phyloP scores from a whole-genome alignment of 805 yeast genomes.

The Ogataea naganishii region DNA sequence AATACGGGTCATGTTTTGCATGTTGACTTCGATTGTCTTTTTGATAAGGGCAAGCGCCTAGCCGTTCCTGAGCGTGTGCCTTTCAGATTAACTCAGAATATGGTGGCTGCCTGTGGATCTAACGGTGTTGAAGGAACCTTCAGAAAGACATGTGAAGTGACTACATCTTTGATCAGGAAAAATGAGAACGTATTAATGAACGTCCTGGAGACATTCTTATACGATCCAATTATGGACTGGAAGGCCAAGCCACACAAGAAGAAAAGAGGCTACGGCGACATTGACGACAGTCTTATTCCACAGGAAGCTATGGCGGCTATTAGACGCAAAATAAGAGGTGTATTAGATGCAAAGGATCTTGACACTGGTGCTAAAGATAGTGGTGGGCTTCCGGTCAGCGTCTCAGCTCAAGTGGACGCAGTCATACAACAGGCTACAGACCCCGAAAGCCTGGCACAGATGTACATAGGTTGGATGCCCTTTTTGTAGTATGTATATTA shows the following conservation, averaged over 20 bases:
- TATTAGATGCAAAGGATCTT: slow-evolving; percentile 55
- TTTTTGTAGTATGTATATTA: too few species aligned
- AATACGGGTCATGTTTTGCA: slow-evolving; percentile 76
- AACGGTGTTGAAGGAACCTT: slow-evolving; percentile 87
- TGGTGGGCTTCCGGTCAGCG: slow-evolving; percentile 73
- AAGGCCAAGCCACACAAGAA: slow-evolving; percentile 26
- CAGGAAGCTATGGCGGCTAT: slow-evolving; percentile 64
- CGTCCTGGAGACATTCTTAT: slow-evolving; percentile 82
- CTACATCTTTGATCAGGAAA: slow-evolving; percentile 59
- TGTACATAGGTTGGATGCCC: slow-evolving; percentile 95
- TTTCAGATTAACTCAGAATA: slow-evolving; percentile 79
- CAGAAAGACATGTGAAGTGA: slow-evolving; percentile 77
- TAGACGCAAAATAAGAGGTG: slow-evolving; percentile 76
- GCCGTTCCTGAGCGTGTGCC: slow-evolving; percentile 92
- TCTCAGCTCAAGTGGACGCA: slow-evolving; percentile 87
- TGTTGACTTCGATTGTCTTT: slow-evolving; percentile 94
- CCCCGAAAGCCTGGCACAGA: slow-evolving; percentile 58
- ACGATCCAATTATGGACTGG: slow-evolving; percentile 89
- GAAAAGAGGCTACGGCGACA: slow-evolving; percentile 15
- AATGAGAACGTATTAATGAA: slow-evolving; percentile 85
- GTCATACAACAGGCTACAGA: slow-evolving; percentile 78
- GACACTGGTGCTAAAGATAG: slow-evolving; percentile 26
- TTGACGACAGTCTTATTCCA: slow-evolving; percentile 32
- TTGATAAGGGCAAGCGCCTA: slow-evolving; percentile 71
- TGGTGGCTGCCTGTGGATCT: slow-evolving; percentile 81